Evolutionary conservation across 2,329 filamentous ascomycete species (phyloP).

Genomic region (Ustilaginoidea virens): DNA sequence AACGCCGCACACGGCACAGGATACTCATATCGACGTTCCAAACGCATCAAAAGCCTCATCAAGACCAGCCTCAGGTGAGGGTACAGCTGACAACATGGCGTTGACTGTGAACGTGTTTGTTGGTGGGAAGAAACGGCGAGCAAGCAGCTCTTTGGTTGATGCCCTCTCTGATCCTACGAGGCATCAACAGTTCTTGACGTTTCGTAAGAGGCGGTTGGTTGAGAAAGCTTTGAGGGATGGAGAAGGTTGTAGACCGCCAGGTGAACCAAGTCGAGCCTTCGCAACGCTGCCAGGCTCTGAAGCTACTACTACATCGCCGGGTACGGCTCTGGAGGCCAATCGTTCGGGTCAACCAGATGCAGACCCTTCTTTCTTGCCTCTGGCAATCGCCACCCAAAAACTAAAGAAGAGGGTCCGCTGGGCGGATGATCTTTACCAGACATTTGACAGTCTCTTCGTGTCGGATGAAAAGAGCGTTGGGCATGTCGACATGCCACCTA

Average conservation of each 20-base stretch:
- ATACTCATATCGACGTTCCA: too few species aligned
- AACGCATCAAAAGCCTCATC: too few species aligned
- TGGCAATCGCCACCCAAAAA: too few species aligned
- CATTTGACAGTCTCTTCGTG: conserved; percentile 3
- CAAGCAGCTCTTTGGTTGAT: conserved; percentile 20
- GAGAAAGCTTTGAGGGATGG: conserved; percentile 5
- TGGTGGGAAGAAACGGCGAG: conserved; percentile 23
- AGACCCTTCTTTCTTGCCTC: too few species aligned
- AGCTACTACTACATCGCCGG: too few species aligned
- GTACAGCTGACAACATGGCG: background rate
- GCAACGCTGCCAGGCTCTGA: too few species aligned
- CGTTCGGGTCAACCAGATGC: background rate
- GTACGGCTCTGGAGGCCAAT: background rate
- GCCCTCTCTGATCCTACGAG: conserved; percentile 25
- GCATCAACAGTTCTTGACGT: conserved; percentile 22
- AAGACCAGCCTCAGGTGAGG: too few species aligned
- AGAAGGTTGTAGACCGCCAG: conserved; percentile 4
- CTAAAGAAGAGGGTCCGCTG: conserved; percentile 4
- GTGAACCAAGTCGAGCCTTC: background rate
- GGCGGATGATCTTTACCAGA: conserved; percentile 1
- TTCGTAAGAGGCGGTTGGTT: conserved; percentile 3
- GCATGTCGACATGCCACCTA: background rate
- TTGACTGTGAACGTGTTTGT: conserved; percentile 27
- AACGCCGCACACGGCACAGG: too few species aligned
- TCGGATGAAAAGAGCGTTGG: conserved; percentile 1